A percentile compares a stretch with the other conserved stretches of the same genome.
Conservation (phyloP, 352 stramenopile genomes). For the Phytopythium mirpurense region DNA sequence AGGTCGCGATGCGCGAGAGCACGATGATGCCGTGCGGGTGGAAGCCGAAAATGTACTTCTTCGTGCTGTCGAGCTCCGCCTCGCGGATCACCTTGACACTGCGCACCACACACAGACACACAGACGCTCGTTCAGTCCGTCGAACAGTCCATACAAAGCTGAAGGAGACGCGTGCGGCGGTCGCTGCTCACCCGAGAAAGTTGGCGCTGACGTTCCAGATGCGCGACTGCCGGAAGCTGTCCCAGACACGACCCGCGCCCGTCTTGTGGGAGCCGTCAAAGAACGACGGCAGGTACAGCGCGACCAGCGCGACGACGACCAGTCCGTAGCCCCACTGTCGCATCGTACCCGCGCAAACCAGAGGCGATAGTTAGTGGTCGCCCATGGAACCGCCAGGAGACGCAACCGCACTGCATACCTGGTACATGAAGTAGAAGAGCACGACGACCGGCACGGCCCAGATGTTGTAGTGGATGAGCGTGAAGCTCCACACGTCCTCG, state of each 20-base stretch:
- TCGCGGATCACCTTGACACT: slow-evolving; percentile 63
- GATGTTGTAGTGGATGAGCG: slow-evolving; percentile 75
- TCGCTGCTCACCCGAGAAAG: slow-evolving; percentile 29
- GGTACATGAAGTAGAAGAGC: slow-evolving; percentile 64
- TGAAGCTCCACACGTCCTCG: slow-evolving; percentile 47
- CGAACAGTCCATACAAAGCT: too few species aligned
- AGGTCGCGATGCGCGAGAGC: slow-evolving; percentile 59
- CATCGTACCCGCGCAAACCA: background rate
- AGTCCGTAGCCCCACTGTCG: slow-evolving; percentile 43
- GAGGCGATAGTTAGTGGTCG: too few species aligned
- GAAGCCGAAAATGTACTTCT: slow-evolving; percentile 75
- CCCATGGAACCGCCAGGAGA: too few species aligned
- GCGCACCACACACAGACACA: background rate
- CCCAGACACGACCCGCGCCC: slow-evolving; percentile 45
- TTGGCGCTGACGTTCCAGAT: slow-evolving; percentile 52
- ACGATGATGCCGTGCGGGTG: slow-evolving; percentile 77
- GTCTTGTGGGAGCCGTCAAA: slow-evolving; percentile 49
- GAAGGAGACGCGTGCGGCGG: background rate
- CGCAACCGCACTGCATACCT: slow-evolving; percentile 11
- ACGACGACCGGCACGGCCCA: slow-evolving; percentile 42
- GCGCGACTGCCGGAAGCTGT: slow-evolving; percentile 29
- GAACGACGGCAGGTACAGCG: slow-evolving; percentile 62
- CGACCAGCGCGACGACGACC: slow-evolving; percentile 42
- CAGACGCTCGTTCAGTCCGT: background rate
- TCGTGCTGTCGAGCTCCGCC: slow-evolving; percentile 44